Evolutionary conservation across 305 asterid species (phyloP).

Genomic region (Lippia alba): DNA sequence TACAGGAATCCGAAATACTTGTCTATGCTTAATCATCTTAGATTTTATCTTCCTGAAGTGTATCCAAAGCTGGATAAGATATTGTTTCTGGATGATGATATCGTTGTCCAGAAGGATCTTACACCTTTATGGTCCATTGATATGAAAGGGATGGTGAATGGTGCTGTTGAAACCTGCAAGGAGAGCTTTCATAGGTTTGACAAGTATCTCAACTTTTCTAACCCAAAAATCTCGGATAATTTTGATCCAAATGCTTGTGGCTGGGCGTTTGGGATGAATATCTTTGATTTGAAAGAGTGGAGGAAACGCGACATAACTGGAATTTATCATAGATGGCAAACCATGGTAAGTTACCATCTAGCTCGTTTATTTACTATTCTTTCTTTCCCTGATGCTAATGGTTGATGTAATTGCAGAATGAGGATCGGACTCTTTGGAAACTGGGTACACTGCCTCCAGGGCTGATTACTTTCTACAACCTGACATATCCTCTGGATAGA

Average conservation of each 20-base stretch:
- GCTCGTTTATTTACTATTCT: constrained; percentile 24
- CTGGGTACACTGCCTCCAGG: constrained; percentile 97
- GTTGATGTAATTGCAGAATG: constrained; percentile 62
- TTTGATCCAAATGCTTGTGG: constrained; percentile 96
- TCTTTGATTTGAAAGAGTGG: constrained; percentile 93
- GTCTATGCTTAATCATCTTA: constrained; percentile 96
- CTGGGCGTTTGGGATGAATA: constrained; percentile 98
- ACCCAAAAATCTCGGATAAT: constrained; percentile 80
- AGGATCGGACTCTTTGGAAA: constrained; percentile 93
- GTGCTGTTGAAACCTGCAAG: constrained; percentile 96
- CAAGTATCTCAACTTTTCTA: constrained; percentile 91
- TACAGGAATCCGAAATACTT: constrained; percentile 95
- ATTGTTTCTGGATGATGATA: constrained; percentile 93
- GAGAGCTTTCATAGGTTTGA: constrained; percentile 97
- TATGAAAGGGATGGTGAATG: constrained; percentile 93
- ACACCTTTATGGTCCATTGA: constrained; percentile 87
- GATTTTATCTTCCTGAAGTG: constrained; percentile 98
- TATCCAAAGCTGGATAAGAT: constrained; percentile 89
- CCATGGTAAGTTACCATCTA: constrained; percentile 9
- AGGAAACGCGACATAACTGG: constrained; percentile 88
- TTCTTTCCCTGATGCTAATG: constrained; percentile 23
- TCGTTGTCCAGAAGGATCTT: constrained; percentile 93
- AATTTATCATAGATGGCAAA: constrained; percentile 93
- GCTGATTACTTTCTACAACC: constrained; percentile 86
- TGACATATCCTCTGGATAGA: constrained; percentile 86